Base-by-base conservation (phyloP, 192 early-diverging fungal species). In the Irineochytrium annulatum region DNA sequence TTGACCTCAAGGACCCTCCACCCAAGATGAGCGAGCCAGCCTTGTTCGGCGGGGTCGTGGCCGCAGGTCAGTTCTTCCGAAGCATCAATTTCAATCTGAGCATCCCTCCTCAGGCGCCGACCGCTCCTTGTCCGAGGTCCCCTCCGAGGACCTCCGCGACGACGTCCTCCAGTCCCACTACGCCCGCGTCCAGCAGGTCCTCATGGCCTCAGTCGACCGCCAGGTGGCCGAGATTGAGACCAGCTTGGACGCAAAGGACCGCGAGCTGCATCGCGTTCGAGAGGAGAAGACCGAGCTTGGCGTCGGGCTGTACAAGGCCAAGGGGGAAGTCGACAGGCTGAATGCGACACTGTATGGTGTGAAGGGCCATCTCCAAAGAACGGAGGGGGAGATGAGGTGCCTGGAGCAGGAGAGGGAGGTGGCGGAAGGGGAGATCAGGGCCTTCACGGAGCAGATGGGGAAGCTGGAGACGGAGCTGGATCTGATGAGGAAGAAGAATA, bases 241-340 rank as follows among this genome's bases (percentile, higher is more conserved):
- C 29, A 60, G 66, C 56, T 48, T 81, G 19, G 43, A 59, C 17
- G 75, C 77, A 60, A 71, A 62, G n/a, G 65, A 81, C 26, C 33
- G 59, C 34, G 59, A 56, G 8, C 56, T 78, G 1, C 34, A 71
- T 32, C 26, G 62, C 45, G 70, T 62, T 28, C 62, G 57, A 39
- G 78, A 69, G 14, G 75, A 77, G 52, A 81, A 81, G 60, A 69
- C 61, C 37, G 34, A 55, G 19, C 34, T 73, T 16, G 77, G 72
- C 8, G 76, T 56, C 24, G 75, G 64, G 43, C 62, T 81, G 51
- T 77, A 69, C 33, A 73, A 65, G 60, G 66, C 69, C 8, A 72
- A 67, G 43, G 63, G 46, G 39, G 72, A 81, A 49, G 45, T 81
- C n/a, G 75, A 69, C 34, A 56, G 56, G 35, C 37, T 81, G 41